Evolutionary conservation across 345 rosid genomes (phyloP), one percentile per base, ranked within the genome.

Genomic region (Raphanus sativus): DNA sequence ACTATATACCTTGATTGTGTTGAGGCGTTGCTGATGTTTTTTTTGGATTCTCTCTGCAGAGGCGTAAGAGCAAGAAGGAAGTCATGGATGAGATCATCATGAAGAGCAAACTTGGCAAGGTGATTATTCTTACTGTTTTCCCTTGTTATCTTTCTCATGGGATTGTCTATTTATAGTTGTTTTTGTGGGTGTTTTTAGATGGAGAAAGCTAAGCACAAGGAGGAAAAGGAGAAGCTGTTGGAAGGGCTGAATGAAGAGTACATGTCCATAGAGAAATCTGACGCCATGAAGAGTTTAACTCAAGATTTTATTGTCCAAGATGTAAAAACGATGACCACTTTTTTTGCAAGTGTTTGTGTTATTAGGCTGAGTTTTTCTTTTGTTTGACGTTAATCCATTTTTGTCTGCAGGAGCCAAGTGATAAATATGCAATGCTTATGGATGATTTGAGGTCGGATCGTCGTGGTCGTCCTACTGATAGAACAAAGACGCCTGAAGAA

Each of bases 21-120:
- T 45, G 63, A 11, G 63, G 59, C 1, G 0, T 73, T 74, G 45
- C 21, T 11, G 8, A 52, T 74, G 7, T 62, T 82, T 48, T 38
- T 38, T 10, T 73, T 66, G 76, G 50, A 68, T 50, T 55, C 25
- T 48, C 32, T 50, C 67, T 79, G 78, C 92, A 94, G 98, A 91
- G 79, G 61, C 96, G 79, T 80, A 95, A 87, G 85, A 83, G 85
- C 68, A 95, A 95, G 85, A 95, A 91, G 77, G 96, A 95, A 87
- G 86, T 89, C 15, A 92, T 88, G 97, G 86, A 87, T 74, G 97
- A 95, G 88, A 84, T 95, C 76, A 95, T 92, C 73, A 81, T 91
- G 86, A 95, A 95, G 87, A 92, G 98, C 89, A 95, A 95, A 80
- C 84, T 79, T 88, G 94, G 87, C 85, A 95, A 85, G 99, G 98